Conservation (phyloP, 352 stramenopile genomes). For the Phytophthora pinifolia region DNA sequence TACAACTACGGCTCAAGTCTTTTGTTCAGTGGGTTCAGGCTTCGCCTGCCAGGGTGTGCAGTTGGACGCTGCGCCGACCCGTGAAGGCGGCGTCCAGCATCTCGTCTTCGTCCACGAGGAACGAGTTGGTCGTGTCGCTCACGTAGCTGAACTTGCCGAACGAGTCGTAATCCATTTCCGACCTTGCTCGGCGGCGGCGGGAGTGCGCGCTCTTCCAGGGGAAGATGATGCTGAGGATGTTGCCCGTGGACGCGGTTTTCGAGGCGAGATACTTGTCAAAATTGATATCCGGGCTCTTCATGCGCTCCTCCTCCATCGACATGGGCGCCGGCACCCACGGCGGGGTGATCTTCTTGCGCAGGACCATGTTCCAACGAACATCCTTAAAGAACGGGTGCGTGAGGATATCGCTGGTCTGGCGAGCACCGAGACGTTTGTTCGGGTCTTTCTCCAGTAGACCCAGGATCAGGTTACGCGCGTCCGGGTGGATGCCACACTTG, state of each 20-base stretch:
- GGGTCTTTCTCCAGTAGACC: conserved; percentile 84
- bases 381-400: conserved; percentile 85
- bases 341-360: conserved; percentile 78
- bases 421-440: conserved; percentile 77
- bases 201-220: conserved; percentile 67
- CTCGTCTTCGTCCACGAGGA: conserved; percentile 88
- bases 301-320: conserved; percentile 70
- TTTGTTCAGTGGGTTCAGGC: conserved; percentile 41
- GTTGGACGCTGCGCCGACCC: conserved; percentile 74
- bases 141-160: conserved; percentile 91
- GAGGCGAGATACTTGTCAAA: conserved; percentile 86
- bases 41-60: conserved; percentile 80
- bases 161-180: conserved; percentile 61
- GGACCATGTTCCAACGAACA: conserved; percentile 76
- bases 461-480: conserved; percentile 74
- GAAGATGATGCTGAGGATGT: conserved; percentile 86
- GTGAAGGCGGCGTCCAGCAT: conserved; percentile 88
- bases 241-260: conserved; percentile 75
- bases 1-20: conserved; percentile 31
- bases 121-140: conserved; percentile 87
- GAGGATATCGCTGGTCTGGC: conserved; percentile 81
- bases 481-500: conserved; percentile 64
- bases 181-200: conserved; percentile 46
- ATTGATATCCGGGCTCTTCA: conserved; percentile 83
- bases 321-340: conserved; percentile 72